Percentiles rank a stretch among this genome's conserved stretches.
Conservation (phyloP, 129 eudicot genomes). For the Daucus carota region DNA sequence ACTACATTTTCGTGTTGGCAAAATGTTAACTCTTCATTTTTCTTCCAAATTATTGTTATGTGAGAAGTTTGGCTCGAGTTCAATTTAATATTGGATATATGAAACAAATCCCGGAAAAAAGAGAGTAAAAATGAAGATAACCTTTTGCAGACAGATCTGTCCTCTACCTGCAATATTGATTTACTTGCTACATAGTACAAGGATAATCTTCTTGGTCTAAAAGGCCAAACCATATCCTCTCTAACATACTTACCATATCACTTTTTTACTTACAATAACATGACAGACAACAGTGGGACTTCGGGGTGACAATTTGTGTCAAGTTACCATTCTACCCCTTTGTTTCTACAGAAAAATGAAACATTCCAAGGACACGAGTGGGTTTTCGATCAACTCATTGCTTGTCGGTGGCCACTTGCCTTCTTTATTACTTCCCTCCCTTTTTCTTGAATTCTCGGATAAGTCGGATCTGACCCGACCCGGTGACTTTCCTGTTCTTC, state of each 20-base stretch:
- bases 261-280: constrained; percentile 8
- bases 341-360: constrained; percentile 62
- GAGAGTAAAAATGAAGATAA: not conserved
- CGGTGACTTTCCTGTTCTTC: constrained; percentile 62
- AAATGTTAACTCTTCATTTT: too few species aligned
- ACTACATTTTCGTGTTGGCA: too few species aligned
- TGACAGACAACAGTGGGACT: not conserved
- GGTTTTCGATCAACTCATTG: constrained; percentile 80
- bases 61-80: too few species aligned
- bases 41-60: too few species aligned
- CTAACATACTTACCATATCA: not conserved
- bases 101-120: not conserved
- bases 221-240: not conserved
- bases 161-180: not conserved
- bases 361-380: constrained; percentile 93
- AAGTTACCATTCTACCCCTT: constrained; percentile 23
- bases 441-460: constrained; percentile 31
- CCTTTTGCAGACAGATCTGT: not conserved
- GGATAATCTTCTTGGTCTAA: not conserved
- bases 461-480: constrained; percentile 51
- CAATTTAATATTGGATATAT: too few species aligned
- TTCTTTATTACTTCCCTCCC: constrained; percentile 18
- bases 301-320: not conserved
- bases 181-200: constrained; percentile 1
- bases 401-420: constrained; percentile 26